Conservation (phyloP, 352 stramenopile species). For the Phytophthora sp. region DNA sequence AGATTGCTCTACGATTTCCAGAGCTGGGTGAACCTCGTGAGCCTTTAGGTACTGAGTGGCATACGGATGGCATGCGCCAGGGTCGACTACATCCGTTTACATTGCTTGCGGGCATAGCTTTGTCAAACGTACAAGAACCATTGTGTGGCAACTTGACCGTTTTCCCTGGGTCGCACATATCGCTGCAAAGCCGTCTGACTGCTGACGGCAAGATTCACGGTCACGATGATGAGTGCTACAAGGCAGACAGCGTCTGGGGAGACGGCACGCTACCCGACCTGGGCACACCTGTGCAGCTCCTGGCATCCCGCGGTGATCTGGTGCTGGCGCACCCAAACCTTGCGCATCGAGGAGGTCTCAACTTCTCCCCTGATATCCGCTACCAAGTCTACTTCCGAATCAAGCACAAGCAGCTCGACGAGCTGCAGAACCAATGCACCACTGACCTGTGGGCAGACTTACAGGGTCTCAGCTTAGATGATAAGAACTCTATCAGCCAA, state of each 20-base stretch:
- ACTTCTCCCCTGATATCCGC: constrained; percentile 82
- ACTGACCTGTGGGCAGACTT: constrained; percentile 60
- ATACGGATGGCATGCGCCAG: constrained; percentile 85
- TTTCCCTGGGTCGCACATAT: constrained; percentile 67
- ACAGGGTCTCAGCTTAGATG: constrained; percentile 44
- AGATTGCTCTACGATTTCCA: constrained; percentile 79
- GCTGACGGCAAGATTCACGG: constrained; percentile 60
- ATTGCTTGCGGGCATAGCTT: constrained; percentile 63
- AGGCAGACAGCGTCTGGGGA: constrained; percentile 77
- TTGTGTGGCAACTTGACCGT: constrained; percentile 77
- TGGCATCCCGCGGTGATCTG: constrained; percentile 61
- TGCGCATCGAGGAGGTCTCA: constrained; percentile 76
- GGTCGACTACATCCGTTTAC: constrained; percentile 74
- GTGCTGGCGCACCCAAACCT: constrained; percentile 79
- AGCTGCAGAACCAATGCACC: constrained; percentile 29
- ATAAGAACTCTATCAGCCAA: constrained; percentile 29
- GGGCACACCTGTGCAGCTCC: constrained; percentile 62
- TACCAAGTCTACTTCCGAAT: constrained; percentile 88
- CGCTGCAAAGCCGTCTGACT: constrained; percentile 56
- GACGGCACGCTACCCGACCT: constrained; percentile 74
- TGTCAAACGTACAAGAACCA: constrained; percentile 71
- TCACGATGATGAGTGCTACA: constrained; percentile 64
- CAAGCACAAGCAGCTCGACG: constrained; percentile 67
- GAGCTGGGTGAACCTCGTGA: constrained; percentile 69
- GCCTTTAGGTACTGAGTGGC: constrained; percentile 75